Evolutionary conservation across 2,329 filamentous ascomycete species (phyloP).

Genomic region (Orbilia oligospora): DNA sequence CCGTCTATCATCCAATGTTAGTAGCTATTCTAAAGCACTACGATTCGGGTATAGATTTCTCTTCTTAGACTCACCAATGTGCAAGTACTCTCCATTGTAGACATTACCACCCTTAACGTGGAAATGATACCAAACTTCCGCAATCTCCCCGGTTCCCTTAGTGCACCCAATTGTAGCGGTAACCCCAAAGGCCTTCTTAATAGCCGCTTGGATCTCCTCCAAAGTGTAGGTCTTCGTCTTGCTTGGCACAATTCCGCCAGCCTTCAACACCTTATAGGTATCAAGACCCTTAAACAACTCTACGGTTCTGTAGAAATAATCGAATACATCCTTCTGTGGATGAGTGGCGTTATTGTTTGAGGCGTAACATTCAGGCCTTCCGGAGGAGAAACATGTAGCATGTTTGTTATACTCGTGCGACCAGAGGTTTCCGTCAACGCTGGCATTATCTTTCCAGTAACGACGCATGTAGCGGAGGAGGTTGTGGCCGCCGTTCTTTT

Average conservation of each 20-base stretch:
- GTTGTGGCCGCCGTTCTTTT: conserved; percentile 70
- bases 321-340: conserved; percentile 75
- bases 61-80: conserved; percentile 63
- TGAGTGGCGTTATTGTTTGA: conserved; percentile 73
- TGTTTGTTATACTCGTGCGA: conserved; percentile 81
- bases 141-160: conserved; percentile 67
- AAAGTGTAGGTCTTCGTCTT: conserved; percentile 66
- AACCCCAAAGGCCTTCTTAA: conserved; percentile 70
- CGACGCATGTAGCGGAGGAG: conserved; percentile 73
- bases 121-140: conserved; percentile 76
- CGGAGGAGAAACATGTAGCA: conserved; percentile 79
- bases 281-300: conserved; percentile 77
- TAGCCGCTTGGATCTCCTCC: conserved; percentile 63
- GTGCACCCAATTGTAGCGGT: conserved; percentile 74
- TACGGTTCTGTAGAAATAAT: conserved; percentile 78
- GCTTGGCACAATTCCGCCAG: conserved; percentile 76
- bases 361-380: conserved; percentile 76
- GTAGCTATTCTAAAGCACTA: background rate
- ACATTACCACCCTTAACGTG: conserved; percentile 70
- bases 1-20: conserved; percentile 36
- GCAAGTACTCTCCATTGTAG: conserved; percentile 62
- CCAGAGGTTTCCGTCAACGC: conserved; percentile 75
- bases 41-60: too few relatives aligned
- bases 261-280: conserved; percentile 75
- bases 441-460: conserved; percentile 74